These are phyloP conservation scores for Erysimum cheiranthoides DNA, from an alignment of 345 rosid species.

Conservation along the genomic window DNA sequence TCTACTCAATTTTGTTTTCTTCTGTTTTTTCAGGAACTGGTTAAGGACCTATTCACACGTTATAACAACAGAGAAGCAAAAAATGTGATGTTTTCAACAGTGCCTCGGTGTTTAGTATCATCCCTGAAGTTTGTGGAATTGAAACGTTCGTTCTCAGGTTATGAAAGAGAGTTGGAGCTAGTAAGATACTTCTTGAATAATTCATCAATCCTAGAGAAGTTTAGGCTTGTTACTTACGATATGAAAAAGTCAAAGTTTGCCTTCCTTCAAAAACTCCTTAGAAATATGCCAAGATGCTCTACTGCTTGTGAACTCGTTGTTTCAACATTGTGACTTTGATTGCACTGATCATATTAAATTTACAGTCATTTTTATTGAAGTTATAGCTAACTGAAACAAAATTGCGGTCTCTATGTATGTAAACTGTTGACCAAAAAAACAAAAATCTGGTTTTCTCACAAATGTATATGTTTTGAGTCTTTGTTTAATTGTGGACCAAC, in stretches of 20 bases:
- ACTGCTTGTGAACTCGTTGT: not conserved
- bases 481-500: no score
- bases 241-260: not conserved
- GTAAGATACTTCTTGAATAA: not conserved
- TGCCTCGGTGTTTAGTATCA: not conserved
- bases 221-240: not conserved
- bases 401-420: no score
- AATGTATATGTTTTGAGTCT: no score
- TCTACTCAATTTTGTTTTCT: not conserved
- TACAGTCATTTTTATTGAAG: no score
- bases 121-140: not conserved
- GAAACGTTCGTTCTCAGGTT: not conserved
- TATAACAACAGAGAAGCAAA: not conserved
- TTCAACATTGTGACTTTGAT: not conserved
- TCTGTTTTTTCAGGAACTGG: not conserved
- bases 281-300: not conserved
- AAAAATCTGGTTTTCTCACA: no score
- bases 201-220: not conserved
- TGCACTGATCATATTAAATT: no score
- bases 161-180: not conserved
- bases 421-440: no score
- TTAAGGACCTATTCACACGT: not conserved
- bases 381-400: no score
- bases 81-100: not conserved
- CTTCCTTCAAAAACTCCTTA: not conserved